Base-by-base conservation (phyloP, 1,139 yeast species). In the Kodamaea arcana region DNA sequence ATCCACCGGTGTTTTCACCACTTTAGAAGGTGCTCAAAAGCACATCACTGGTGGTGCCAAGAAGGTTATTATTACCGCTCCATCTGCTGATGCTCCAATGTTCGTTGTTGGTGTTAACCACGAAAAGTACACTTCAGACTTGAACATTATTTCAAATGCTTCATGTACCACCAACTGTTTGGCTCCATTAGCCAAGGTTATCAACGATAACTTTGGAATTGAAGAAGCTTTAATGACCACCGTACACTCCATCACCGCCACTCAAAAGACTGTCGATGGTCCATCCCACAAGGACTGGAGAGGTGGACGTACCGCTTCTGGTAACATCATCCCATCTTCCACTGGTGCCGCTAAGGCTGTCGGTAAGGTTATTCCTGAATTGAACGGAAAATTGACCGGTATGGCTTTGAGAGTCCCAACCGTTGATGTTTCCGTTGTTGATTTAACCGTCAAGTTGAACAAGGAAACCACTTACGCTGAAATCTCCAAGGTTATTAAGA, bases 311-410 rank as follows among this genome's bases (percentile, higher is more conserved):
- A 80, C 94, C 59, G 94, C 94, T 62, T 79, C 88, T 44, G 90
- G 84, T 63, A 83, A 83, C 84, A 82, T 83, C 64, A 83, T 83
- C 58, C 94, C 94, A 63, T 83, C 92, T 34, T 82, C 92, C 51
- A 83, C 94, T 51, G 94, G 94, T 77, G 94, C 94, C 60, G 94
- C 94, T 61, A 83, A 83, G 79, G 92, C 92, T 54, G 94, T 83
- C 56, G 94, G 92, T 66, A 83, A 82, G 77, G 94, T 84, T 60
- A 83, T 84, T 56, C 94, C 94, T 56, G 80, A 78, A 62, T 81
- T 83, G 60, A 80, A 81, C 73, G 94, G 94, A 61, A 84, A 83
- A 75, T 80, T 83, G 64, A 84, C 94, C 52, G 94, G 94, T 75
- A 75, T 84, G 78, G 77, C 94, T 45, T 74, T 83, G 69, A 83